Evolutionary conservation across 2,329 filamentous ascomycete species (phyloP), one percentile per base, ranked within the genome.

Genomic region (Neopestalotiopsis sp.): DNA sequence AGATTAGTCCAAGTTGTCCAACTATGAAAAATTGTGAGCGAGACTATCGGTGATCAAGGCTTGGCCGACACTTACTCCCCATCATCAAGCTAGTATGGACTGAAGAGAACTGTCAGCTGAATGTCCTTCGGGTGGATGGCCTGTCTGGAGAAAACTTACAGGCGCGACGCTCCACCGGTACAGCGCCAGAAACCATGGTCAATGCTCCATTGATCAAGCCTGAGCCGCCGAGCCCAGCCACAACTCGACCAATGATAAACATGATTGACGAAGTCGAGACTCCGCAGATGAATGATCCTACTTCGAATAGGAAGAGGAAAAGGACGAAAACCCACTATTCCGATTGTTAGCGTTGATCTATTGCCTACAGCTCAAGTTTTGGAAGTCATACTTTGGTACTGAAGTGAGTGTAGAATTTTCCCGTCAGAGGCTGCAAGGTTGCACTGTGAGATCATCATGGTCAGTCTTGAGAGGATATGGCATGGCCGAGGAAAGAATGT

Each of bases 251-350:
- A 6, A 84, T 74, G 58, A 89, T 89, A 59, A 89, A 80, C 79
- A 85, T 85, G 0, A 76, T 72, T 0, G 84, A 85, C 12, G 79
- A 83, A 0, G 72, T 77, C 0, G 87, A 84, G 67, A 80, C 69
- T 68, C 77, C 87, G 68, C 86, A 89, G 9, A 90, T 74, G 1
- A 85, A 71, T 0, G 84, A 86, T 1, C 88, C 88, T 0, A 88
- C 38, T 71, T 88, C 85, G 67, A 90, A 89, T 38, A 87, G 66
- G 34, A 76, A 69, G n/a, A 89, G 77, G 20, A 84, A 81, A 64
- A 62, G 45, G 14, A 81, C 66, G 58, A 80, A 83, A 0, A 78
- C 73, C 73, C 76, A 79, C 79, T 80, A 30, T n/a, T 42, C 10
- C 20, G 12, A 59, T n/a, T 10, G 38, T 67, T 24, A 67, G 65